Conservation (phyloP, 1,284 basidiomycete species). For the Caloboletus firmus region DNA sequence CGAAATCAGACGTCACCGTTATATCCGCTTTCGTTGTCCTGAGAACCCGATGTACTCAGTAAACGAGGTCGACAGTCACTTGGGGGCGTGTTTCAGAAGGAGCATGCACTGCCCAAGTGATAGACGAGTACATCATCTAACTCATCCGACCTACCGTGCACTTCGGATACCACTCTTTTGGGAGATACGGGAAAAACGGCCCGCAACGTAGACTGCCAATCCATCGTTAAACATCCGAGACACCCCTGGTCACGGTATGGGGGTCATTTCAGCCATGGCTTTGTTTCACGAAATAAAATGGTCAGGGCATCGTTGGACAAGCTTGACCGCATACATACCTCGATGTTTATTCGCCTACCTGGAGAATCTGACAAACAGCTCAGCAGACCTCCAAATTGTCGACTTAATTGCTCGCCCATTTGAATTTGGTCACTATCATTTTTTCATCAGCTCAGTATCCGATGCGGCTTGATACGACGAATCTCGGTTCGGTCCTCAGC, state of each 20-base stretch:
- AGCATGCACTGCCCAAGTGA: not conserved
- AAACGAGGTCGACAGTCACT: constrained; percentile 8
- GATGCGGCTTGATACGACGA: not conserved
- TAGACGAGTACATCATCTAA: not conserved
- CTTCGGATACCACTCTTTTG: not conserved
- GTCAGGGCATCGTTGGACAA: not conserved
- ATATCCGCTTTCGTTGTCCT: not conserved
- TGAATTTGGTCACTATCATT: not conserved
- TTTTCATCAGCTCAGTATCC: not conserved
- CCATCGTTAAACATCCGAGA: not conserved
- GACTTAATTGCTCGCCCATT: not conserved
- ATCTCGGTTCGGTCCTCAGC: not conserved
- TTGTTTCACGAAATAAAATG: not conserved
- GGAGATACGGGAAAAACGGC: not conserved
- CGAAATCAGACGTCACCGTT: not conserved
- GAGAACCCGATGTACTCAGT: not conserved
- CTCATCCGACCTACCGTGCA: not conserved
- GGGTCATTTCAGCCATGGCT: not conserved
- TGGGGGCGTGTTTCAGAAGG: constrained; percentile 9
- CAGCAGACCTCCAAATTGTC: not conserved
- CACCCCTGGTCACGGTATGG: not conserved
- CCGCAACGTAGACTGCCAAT: not conserved
- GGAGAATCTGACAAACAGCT: not conserved
- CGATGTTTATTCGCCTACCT: not conserved
- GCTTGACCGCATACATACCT: not conserved